Base-by-base conservation (phyloP, 1,139 yeast species). In the Geotrichum macrosporum region DNA sequence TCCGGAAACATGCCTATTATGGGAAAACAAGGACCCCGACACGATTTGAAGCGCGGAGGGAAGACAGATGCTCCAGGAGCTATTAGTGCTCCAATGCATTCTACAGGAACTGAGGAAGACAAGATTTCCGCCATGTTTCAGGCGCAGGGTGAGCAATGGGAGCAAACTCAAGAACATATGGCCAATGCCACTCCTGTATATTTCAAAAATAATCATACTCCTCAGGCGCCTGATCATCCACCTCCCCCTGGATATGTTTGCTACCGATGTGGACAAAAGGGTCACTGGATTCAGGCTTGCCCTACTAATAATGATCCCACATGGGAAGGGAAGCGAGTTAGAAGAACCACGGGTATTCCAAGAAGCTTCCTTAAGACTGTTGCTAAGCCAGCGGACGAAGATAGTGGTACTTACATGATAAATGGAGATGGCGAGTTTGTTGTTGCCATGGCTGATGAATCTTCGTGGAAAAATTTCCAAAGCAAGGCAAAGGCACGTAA, bases 241-340 rank as follows among this genome's bases (percentile, higher is more conserved):
- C 96, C 96, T 3, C 98, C 98, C 1, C 92, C 95, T 3, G 95
- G 95, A 1, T 92, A 92, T 61, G 83, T 89, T 62, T 92, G 98
- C 65, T 89, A 92, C 65, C 75, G 96, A 63, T 92, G 99, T 70
- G 98, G 98, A 44, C 88, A 86, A 41, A 86, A 88, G 65, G 96
- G 92, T 53, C 99, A 92, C 65, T 89, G 95, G 92, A 89, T 94
- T 53, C 85, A 85, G 60, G 87, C 88, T 57, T 92, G 98, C 70
- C 98, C 98, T 0, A 87, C 95, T 2, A 84, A 85, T 57, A 80
- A 79, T 47, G 98, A 92, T 65, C 95, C 96, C 4, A 84, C 80
- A 58, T 88, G 88, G 75, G 97, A 92, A 62, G 95, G 95, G 24
- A 86, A 85, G 61, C 76, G 94, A 55, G 83, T 92, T 43, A 81